These are phyloP conservation scores for Fomitopsis betulina DNA, from an alignment of 1,284 basidiomycete species.

Conservation along the genomic window DNA sequence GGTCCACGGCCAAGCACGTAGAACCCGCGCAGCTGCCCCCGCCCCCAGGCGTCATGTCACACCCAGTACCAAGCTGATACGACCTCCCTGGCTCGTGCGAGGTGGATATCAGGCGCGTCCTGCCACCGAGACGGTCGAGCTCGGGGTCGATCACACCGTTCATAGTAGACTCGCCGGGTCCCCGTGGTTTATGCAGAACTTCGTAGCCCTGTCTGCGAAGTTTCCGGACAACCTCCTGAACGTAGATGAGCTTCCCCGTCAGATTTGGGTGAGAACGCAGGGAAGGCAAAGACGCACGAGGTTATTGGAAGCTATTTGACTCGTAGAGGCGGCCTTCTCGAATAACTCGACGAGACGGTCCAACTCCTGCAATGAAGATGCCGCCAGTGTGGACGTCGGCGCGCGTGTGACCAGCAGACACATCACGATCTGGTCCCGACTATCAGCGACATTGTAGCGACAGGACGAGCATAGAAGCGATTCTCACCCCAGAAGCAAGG, in stretches of 20 bases:
- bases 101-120: conserved; percentile 36
- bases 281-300: conserved; percentile 32
- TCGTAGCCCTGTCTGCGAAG: conserved; percentile 51
- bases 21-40: background rate
- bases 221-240: conserved; percentile 44
- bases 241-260: background rate
- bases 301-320: conserved; percentile 44
- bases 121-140: conserved; percentile 60
- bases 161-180: conserved; percentile 21
- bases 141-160: conserved; percentile 38
- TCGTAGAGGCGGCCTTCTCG: conserved; percentile 42
- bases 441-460: conserved; percentile 3
- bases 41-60: conserved; percentile 4
- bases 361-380: conserved; percentile 53
- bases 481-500: conserved; percentile 54
- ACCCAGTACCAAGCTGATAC: conserved; percentile 3
- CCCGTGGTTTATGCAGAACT: conserved; percentile 33
- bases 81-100: conserved; percentile 6
- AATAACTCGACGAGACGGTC: conserved; percentile 47
- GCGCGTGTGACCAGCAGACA: conserved; percentile 57
- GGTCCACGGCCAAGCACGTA: conserved; percentile 7
- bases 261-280: background rate
- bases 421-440: conserved; percentile 53
- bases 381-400: conserved; percentile 50
- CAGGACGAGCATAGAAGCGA: background rate